Conservation (phyloP, 495 filamentous ascomycete genomes). For the Halenospora varia region DNA sequence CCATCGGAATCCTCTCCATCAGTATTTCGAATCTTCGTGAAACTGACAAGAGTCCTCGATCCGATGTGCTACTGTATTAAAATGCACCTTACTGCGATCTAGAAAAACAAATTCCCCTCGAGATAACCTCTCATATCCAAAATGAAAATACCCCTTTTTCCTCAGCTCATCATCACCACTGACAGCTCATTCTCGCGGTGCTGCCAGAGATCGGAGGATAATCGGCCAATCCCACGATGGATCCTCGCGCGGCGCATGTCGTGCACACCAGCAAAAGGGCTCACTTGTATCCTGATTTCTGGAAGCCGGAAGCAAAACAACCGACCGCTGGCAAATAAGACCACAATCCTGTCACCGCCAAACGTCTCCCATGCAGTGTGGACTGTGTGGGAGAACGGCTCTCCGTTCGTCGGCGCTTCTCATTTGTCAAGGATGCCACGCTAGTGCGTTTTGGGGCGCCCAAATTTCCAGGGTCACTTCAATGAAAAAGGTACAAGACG, state of each 20-base stretch:
- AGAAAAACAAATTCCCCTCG: too few relatives aligned
- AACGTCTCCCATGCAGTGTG: background rate
- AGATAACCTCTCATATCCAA: too few relatives aligned
- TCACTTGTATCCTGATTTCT: background rate
- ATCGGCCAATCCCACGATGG: background rate
- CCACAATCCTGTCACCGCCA: background rate
- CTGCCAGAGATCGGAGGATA: background rate
- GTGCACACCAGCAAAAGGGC: too few relatives aligned
- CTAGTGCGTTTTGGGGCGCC: background rate
- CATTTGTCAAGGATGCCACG: background rate
- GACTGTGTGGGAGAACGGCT: background rate
- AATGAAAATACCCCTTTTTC: background rate
- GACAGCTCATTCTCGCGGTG: background rate
- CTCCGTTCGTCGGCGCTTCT: background rate
- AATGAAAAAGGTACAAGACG: background rate
- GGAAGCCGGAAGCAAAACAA: background rate
- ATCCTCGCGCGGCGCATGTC: background rate
- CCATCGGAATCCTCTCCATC: too few relatives aligned
- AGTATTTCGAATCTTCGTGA: too few relatives aligned
- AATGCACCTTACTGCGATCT: too few relatives aligned
- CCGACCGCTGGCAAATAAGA: background rate
- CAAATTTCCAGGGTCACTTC: background rate
- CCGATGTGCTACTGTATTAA: too few relatives aligned
- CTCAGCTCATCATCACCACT: conserved; percentile 1
- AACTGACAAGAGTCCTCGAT: too few relatives aligned